Conservation (phyloP, 345 rosid species). For the Corchorus olitorius region DNA sequence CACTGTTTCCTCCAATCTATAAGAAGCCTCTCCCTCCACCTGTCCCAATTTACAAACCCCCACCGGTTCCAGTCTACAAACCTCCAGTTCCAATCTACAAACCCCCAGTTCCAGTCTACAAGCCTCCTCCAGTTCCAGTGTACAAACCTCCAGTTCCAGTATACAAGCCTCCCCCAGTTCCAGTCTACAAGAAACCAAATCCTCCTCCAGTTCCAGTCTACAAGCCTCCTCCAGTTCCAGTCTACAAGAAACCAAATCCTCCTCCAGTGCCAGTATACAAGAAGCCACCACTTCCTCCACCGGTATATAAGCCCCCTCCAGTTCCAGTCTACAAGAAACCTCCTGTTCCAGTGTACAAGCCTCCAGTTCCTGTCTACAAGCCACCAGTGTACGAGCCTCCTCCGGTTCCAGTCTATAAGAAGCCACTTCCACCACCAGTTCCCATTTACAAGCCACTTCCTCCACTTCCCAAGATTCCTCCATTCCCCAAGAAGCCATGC, state of each 20-base stretch:
- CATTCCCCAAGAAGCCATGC: constrained; percentile 32
- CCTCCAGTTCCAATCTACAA: constrained; percentile 6
- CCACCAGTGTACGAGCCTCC: constrained; percentile 38
- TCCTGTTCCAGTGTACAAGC: constrained; percentile 23
- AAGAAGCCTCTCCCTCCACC: constrained; percentile 25
- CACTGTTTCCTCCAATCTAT: constrained; percentile 26
- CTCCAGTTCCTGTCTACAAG: constrained; percentile 22
- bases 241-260: constrained; percentile 15
- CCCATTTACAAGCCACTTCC: constrained; percentile 20
- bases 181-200: constrained; percentile 17
- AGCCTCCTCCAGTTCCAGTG: constrained; percentile 20
- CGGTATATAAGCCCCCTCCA: not conserved
- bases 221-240: constrained; percentile 21
- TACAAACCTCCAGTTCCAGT: constrained; percentile 28
- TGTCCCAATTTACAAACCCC: constrained; percentile 20
- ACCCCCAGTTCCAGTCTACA: constrained; percentile 10
- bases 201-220: constrained; percentile 24
- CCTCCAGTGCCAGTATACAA: constrained; percentile 25
- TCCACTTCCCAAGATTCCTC: constrained; percentile 52
- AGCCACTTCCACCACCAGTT: constrained; percentile 24
- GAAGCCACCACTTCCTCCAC: not conserved
- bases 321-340: not conserved
- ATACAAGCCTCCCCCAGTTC: constrained; percentile 20
- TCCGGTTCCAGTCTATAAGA: constrained; percentile 17
- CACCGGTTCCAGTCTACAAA: constrained; percentile 1